Percentiles rank a stretch among this genome's conserved stretches.
These are phyloP conservation scores for Agrostemma githago DNA, from an alignment of 148 eudicot species.

Conservation along the genomic window DNA sequence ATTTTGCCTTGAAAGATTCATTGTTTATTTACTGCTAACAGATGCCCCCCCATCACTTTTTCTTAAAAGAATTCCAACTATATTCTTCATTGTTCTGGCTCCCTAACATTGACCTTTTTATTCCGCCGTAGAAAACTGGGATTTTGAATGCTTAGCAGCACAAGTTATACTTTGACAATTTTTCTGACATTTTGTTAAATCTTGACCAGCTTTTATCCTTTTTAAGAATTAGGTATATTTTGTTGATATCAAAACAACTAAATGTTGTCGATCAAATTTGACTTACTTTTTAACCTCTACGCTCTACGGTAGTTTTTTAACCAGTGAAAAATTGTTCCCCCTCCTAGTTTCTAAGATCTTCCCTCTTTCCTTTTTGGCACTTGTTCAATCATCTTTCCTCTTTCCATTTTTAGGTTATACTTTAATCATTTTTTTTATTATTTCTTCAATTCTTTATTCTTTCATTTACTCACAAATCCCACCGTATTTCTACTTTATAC, in stretches of 20 bases:
- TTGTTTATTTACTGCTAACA: constrained; percentile 3
- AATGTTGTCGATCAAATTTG: background rate
- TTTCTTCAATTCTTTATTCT: no score
- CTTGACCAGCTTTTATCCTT: constrained; percentile 22
- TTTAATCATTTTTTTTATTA: no score
- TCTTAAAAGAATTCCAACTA: constrained; percentile 22
- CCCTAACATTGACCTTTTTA: constrained; percentile 32
- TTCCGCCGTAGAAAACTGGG: background rate
- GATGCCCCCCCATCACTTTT: constrained; percentile 28
- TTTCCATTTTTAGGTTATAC: no score
- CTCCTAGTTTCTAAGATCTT: no score
- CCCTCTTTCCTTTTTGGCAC: no score
- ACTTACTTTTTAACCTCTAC: background rate
- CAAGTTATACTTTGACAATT: constrained; percentile 28
- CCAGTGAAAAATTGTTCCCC: no score
- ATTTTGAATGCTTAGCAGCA: constrained; percentile 11
- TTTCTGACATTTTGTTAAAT: constrained; percentile 16
- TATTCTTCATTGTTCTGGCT: constrained; percentile 25
- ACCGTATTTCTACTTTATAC: no score
- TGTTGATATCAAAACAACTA: background rate
- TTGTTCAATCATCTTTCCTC: no score
- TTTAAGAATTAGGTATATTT: background rate
- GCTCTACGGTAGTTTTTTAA: no score
- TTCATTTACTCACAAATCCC: no score
- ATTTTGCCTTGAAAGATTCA: constrained; percentile 35